These are phyloP conservation scores for Pulveroboletus sp. DNA, from an alignment of 768 basidiomycete species.

Conservation along the genomic window DNA sequence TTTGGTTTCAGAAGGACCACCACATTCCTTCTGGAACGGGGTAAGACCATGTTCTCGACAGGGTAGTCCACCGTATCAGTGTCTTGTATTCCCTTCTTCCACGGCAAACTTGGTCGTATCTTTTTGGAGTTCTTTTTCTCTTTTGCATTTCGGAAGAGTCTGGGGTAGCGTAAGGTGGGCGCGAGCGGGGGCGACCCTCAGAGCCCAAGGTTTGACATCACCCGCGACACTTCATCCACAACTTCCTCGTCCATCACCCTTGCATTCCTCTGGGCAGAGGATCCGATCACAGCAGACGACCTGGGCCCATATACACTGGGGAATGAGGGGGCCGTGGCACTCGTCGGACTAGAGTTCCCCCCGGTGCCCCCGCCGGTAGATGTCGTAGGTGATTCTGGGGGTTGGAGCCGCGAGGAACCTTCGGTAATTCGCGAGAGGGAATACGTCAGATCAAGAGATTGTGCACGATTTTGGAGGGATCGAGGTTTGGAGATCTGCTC, in stretches of 20 bases:
- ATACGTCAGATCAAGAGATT: constrained; percentile 84
- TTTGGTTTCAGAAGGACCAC: constrained; percentile 18
- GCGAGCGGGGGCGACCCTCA: constrained; percentile 29
- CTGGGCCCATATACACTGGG: constrained; percentile 82
- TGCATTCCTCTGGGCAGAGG: constrained; percentile 41
- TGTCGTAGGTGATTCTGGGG: constrained; percentile 79
- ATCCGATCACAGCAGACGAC: constrained; percentile 43
- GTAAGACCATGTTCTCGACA: constrained; percentile 20
- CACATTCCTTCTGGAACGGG: constrained; percentile 18
- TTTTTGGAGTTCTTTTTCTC: not conserved
- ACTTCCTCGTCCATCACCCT: constrained; percentile 49
- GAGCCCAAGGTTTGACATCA: constrained; percentile 73
- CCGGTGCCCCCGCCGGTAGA: constrained; percentile 71
- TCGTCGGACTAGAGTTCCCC: constrained; percentile 76
- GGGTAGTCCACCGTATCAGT: constrained; percentile 16
- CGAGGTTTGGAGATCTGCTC: constrained; percentile 75
- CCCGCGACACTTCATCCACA: constrained; percentile 70
- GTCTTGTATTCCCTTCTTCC: constrained; percentile 6
- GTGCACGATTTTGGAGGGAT: constrained; percentile 81
- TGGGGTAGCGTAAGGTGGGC: constrained; percentile 10
- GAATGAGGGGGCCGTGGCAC: constrained; percentile 75
- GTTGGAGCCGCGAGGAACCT: constrained; percentile 54
- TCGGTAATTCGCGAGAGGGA: constrained; percentile 83
- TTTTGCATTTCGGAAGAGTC: constrained; percentile 5
- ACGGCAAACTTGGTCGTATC: constrained; percentile 1